A percentile compares a stretch with the other conserved stretches of the same genome.
These are phyloP conservation scores for Blastobotrys attinorum DNA, from an alignment of 805 yeast genomes.

Conservation along the genomic window DNA sequence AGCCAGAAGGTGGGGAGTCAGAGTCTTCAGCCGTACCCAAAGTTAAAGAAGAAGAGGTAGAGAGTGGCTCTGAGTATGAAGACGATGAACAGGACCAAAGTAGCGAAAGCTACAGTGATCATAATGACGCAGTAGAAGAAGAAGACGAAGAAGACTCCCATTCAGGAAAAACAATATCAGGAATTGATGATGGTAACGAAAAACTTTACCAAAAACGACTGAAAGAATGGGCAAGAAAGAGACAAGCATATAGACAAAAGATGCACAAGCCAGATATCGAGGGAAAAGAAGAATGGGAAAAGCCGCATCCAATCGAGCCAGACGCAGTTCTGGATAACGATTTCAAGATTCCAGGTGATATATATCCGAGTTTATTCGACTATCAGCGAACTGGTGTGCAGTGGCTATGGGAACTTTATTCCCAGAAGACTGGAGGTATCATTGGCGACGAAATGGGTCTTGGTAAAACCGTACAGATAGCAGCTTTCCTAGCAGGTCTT, in stretches of 20 bases:
- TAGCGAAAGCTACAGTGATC: not conserved
- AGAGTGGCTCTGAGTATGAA: too few relatives aligned
- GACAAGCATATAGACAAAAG: slow-evolving; percentile 39
- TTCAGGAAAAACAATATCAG: too few relatives aligned
- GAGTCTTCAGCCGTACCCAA: slow-evolving; percentile 14
- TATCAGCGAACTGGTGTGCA: slow-evolving; percentile 96
- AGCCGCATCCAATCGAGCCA: slow-evolving; percentile 67
- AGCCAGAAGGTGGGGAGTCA: slow-evolving; percentile 19
- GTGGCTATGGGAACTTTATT: slow-evolving; percentile 92
- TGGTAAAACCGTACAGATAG: slow-evolving; percentile 91
- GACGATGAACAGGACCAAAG: slow-evolving; percentile 14
- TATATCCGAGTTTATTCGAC: slow-evolving; percentile 77
- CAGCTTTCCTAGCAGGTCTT: slow-evolving; percentile 82
- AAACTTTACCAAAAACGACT: slow-evolving; percentile 51
- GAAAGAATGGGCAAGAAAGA: slow-evolving; percentile 46
- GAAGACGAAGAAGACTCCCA: slow-evolving; percentile 11
- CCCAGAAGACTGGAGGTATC: slow-evolving; percentile 88
- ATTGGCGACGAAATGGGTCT: slow-evolving; percentile 98
- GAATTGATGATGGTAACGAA: slow-evolving; percentile 80
- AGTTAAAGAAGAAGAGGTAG: too few relatives aligned
- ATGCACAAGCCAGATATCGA: slow-evolving; percentile 16
- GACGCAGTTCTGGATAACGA: slow-evolving; percentile 69
- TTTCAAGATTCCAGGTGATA: slow-evolving; percentile 81
- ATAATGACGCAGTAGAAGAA: slow-evolving; percentile 12
- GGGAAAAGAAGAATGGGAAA: slow-evolving; percentile 48